phyloP scores from a whole-genome alignment of 1,139 yeast genomes.

The Meyerozyma sp. region DNA sequence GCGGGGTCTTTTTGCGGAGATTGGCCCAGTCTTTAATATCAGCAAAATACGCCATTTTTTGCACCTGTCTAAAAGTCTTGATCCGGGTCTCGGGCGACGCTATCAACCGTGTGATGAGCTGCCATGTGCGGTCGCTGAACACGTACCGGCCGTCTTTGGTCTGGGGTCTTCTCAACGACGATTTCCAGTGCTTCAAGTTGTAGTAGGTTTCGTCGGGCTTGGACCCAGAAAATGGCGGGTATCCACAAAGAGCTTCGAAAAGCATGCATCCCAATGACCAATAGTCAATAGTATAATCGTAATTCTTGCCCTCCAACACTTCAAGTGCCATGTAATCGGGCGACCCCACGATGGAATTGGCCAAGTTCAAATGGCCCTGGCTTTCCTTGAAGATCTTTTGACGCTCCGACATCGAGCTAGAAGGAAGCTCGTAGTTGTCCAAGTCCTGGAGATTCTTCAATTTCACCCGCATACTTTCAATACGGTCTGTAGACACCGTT shows the following conservation, averaged over 20 bases:
- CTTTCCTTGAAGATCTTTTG: slow-evolving; percentile 77
- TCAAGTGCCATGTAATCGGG: slow-evolving; percentile 99
- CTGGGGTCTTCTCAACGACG: slow-evolving; percentile 82
- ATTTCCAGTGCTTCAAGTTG: slow-evolving; percentile 90
- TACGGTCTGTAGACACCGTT: slow-evolving; percentile 85
- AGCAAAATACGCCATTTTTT: slow-evolving; percentile 71
- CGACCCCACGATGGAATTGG: slow-evolving; percentile 94
- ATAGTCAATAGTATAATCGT: slow-evolving; percentile 94
- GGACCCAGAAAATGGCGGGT: slow-evolving; percentile 95
- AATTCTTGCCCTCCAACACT: slow-evolving; percentile 88
- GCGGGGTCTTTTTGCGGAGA: slow-evolving; percentile 71
- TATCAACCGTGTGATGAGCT: slow-evolving; percentile 68
- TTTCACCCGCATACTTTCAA: slow-evolving; percentile 86
- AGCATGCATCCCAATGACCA: slow-evolving; percentile 98
- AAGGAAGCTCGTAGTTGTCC: slow-evolving; percentile 63
- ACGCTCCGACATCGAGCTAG: slow-evolving; percentile 78
- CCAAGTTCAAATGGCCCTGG: slow-evolving; percentile 63
- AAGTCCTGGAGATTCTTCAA: slow-evolving; percentile 76
- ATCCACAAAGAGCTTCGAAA: slow-evolving; percentile 88
- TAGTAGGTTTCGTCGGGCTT: slow-evolving; percentile 92
- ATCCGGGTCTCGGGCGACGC: slow-evolving; percentile 75
- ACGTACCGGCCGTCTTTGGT: slow-evolving; percentile 89
- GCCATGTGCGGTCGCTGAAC: slow-evolving; percentile 97
- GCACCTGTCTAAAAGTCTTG: slow-evolving; percentile 74
- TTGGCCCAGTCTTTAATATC: slow-evolving; percentile 71